Evolutionary conservation across 1,284 basidiomycete species (phyloP), one percentile per base, ranked within the genome.

Genomic region (Ustilago vetiveriae): DNA sequence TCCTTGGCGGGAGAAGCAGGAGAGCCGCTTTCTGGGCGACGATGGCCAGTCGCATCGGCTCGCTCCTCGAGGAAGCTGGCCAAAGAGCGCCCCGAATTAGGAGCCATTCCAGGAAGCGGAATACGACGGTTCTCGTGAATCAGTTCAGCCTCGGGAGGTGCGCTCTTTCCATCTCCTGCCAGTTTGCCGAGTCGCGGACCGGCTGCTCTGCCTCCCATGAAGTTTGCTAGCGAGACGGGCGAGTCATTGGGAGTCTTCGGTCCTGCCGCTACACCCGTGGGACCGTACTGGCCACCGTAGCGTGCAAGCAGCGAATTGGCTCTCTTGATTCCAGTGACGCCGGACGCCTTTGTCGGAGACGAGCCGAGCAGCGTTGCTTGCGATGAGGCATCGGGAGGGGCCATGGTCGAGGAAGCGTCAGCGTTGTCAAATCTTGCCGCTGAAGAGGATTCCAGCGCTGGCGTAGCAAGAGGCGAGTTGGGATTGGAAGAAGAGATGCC

Each of bases 171-270:
- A 33, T 80, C 78, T 24, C 77, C 79, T 22, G 59, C 45, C 1
- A 81, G 62, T 48, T 79, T 76, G 17, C 79, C 79, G 7, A 82
- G 68, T 16, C 79, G 70, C 3, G 80, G 76, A 23, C 77, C 74
- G 1, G 73, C 52, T n/a, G 77, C 70, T 41, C 60, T 78, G 26
- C 80, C 80, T 27, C 80, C 80, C 63, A 82, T 82, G 32, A 82
- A 82, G 39, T 70, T 60, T 42, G 77, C 77, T 14, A 82, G 76
- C 14, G 80, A 82, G 29, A 74, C 71, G 6, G 78, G 75, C 23
- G 63, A 55, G 22, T 63, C 66, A 10, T 39, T 45, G 10, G 63
- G 36, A 0, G 50, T 62, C 10, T 57, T 54, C 1, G 68, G 68
- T 2, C 68, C 72, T 0, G 64, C 52, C 1, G 78, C 78, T 46